phyloP scores from a whole-genome alignment of 768 basidiomycete genomes.

The Mycena vulgaris region DNA sequence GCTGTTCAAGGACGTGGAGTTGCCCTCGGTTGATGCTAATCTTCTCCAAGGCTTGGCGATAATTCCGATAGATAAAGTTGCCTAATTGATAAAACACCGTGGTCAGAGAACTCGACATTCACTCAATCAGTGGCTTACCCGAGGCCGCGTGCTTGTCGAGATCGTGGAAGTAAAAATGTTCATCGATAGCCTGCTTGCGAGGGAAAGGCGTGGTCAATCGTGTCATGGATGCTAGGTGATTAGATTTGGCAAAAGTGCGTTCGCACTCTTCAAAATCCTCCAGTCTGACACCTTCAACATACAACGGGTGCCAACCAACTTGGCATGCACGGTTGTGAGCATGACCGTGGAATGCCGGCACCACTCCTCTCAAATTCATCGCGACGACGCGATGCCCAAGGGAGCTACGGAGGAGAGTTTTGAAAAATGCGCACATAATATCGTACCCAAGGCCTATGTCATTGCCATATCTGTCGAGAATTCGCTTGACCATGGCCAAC shows the following conservation, averaged over 20 bases:
- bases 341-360: constrained; percentile 39
- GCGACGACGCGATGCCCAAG: not conserved
- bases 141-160: constrained; percentile 39
- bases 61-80: constrained; percentile 21
- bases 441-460: not conserved
- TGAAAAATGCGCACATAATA: not conserved
- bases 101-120: no score
- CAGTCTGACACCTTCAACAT: constrained; percentile 46
- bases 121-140: constrained; percentile 10
- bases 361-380: not conserved
- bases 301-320: constrained; percentile 39
- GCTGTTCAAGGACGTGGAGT: not conserved
- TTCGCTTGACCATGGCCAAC: not conserved
- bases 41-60: constrained; percentile 18
- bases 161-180: constrained; percentile 41
- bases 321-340: constrained; percentile 48
- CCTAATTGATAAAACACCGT: no score
- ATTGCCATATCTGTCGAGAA: not conserved
- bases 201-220: constrained; percentile 41
- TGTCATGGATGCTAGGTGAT: constrained; percentile 42
- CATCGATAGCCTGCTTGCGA: constrained; percentile 42
- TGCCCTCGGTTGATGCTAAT: not conserved
- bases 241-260: constrained; percentile 45
- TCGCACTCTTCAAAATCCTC: constrained; percentile 50
- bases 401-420: not conserved